Evolutionary conservation across 2,329 filamentous ascomycete species (phyloP).

Genomic region (Paecilomyces dactylethromorphus): DNA sequence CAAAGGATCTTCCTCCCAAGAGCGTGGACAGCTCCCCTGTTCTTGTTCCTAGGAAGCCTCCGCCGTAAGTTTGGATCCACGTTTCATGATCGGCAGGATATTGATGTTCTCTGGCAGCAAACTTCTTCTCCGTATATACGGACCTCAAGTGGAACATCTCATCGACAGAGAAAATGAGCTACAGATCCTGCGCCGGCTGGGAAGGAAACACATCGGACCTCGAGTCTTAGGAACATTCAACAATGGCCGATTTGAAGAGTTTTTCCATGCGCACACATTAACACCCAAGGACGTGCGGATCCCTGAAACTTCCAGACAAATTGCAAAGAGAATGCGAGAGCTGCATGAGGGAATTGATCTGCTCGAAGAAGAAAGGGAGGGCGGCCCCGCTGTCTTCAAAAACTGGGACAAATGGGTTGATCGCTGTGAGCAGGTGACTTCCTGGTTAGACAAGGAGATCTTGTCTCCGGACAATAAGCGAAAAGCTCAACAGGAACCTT

Average conservation of each 20-base stretch:
- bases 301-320: constrained; percentile 79
- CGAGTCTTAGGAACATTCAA: constrained; percentile 83
- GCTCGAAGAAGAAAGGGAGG: constrained; percentile 67
- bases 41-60: constrained; percentile 39
- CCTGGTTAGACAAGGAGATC: constrained; percentile 54
- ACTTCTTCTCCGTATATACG: constrained; percentile 84
- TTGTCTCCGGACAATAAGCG: constrained; percentile 37
- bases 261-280: constrained; percentile 76
- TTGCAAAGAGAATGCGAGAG: constrained; percentile 96
- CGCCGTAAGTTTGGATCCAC: constrained; percentile 41
- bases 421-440: constrained; percentile 47
- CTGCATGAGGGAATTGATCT: constrained; percentile 90
- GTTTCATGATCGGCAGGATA: background rate
- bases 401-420: constrained; percentile 95
- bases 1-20: constrained; percentile 50
- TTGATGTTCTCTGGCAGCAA: constrained; percentile 45
- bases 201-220: constrained; percentile 88
- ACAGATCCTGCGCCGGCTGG: constrained; percentile 75
- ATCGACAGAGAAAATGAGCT: constrained; percentile 92
- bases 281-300: constrained; percentile 70
- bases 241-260: constrained; percentile 95
- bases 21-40: constrained; percentile 33
- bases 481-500: constrained; percentile 44
- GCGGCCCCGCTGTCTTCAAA: constrained; percentile 75
- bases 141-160: constrained; percentile 88